Evolutionary conservation across 306 rosid genomes (phyloP).

Genomic region (Trifolium pratense): DNA sequence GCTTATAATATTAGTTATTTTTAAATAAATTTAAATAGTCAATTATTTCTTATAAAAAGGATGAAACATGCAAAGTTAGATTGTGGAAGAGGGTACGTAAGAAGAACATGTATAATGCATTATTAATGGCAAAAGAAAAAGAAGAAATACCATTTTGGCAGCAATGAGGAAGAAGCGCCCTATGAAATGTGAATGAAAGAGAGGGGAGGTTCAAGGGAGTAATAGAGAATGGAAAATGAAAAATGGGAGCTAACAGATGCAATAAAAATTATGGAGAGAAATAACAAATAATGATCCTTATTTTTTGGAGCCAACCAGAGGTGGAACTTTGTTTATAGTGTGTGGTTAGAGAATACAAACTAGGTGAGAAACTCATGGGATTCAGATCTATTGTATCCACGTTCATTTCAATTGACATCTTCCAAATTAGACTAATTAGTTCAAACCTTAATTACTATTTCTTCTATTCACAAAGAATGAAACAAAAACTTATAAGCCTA

Average conservation of each 20-base stretch:
- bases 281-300: constrained; percentile 64
- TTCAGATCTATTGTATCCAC: constrained; percentile 23
- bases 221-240: constrained; percentile 52
- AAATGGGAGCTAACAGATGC: constrained; percentile 45
- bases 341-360: constrained; percentile 48
- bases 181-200: constrained; percentile 51
- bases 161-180: constrained; percentile 67
- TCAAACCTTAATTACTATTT: constrained; percentile 10
- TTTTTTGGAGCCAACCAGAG: constrained; percentile 60
- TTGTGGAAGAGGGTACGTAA: background rate
- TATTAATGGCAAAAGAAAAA: background rate
- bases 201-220: constrained; percentile 28
- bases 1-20: no score
- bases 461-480: background rate
- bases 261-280: constrained; percentile 43
- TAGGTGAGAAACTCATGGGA: constrained; percentile 37
- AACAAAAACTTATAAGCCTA: no score
- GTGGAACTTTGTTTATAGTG: constrained; percentile 48
- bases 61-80: no score
- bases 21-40: no score
- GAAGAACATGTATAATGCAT: background rate
- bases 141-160: constrained; percentile 70
- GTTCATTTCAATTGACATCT: constrained; percentile 30
- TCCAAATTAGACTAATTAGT: constrained; percentile 27
- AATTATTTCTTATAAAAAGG: background rate